Evolutionary conservation across 306 rosid genomes (phyloP).

Genomic region (Fragaria ananassa): DNA sequence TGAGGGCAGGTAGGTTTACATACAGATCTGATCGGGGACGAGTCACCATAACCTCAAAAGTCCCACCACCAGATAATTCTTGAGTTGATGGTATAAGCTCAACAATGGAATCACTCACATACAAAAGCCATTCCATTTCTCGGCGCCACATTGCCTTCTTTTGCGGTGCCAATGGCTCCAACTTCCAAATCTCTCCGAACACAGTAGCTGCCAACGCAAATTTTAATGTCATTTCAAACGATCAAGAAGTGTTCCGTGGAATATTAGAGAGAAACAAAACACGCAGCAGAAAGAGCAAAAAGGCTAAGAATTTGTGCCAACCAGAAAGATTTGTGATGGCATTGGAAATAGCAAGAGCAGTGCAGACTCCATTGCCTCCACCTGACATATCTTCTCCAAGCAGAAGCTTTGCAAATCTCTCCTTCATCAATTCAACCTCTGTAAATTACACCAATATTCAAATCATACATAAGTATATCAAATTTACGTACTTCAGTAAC

Average conservation of each 20-base stretch:
- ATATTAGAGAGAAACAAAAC: neutral
- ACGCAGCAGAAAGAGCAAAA: neutral
- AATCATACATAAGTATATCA: neutral
- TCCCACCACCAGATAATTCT: slow-evolving; percentile 41
- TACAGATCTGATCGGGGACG: slow-evolving; percentile 39
- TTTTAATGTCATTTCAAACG: neutral
- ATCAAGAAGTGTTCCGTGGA: neutral
- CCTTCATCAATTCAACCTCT: slow-evolving; percentile 47
- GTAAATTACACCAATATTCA: neutral
- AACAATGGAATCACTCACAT: slow-evolving; percentile 45
- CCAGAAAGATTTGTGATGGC: slow-evolving; percentile 52
- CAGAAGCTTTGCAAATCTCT: slow-evolving; percentile 50
- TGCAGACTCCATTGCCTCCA: slow-evolving; percentile 47
- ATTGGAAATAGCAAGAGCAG: slow-evolving; percentile 48
- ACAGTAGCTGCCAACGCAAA: slow-evolving; percentile 31
- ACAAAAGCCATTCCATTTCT: slow-evolving; percentile 49
- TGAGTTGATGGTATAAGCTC: slow-evolving; percentile 48
- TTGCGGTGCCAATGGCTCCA: slow-evolving; percentile 40
- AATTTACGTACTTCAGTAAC: neutral
- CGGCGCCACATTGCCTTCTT: slow-evolving; percentile 44
- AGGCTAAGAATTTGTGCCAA: slow-evolving; percentile 2
- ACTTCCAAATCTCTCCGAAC: slow-evolving; percentile 48
- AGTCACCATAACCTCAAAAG: slow-evolving; percentile 47
- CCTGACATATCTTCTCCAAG: slow-evolving; percentile 57
- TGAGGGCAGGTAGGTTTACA: slow-evolving; percentile 46